Evolutionary conservation across 2,329 filamentous ascomycete genomes (phyloP).

Genomic region (Dryadomyces quercus-mongolicae): DNA sequence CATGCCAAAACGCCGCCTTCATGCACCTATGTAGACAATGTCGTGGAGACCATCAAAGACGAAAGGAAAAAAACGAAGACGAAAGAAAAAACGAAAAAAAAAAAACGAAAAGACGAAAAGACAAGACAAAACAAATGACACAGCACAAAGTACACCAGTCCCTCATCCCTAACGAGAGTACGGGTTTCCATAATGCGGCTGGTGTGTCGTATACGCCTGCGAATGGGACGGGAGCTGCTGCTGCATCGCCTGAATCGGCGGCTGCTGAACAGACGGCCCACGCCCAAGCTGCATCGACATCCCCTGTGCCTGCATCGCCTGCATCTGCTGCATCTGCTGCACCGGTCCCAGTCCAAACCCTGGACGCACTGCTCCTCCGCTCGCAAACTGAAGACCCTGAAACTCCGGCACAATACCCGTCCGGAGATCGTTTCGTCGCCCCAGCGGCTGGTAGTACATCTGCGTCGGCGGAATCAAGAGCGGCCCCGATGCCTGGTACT

Average conservation of each 20-base stretch:
- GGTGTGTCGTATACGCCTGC: conserved; percentile 3
- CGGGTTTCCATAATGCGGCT: neutral
- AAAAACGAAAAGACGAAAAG: neutral
- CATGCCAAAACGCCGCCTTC: neutral
- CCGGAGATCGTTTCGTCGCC: conserved; percentile 54
- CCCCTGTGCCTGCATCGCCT: neutral
- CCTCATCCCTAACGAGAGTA: neutral
- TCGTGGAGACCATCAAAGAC: neutral
- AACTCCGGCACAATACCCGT: conserved; percentile 61
- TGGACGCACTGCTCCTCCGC: conserved; percentile 1
- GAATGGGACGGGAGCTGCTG: neutral
- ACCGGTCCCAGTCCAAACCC: conserved; percentile 6
- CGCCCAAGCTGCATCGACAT: conserved; percentile 2
- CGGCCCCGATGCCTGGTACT: conserved; percentile 44
- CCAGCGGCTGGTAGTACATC: conserved; percentile 75
- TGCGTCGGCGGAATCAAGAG: conserved; percentile 45
- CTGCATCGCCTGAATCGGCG: neutral
- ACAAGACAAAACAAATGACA: neutral
- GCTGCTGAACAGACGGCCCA: neutral
- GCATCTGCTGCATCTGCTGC: conserved; percentile 1
- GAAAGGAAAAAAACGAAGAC: neutral
- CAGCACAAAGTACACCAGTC: no score
- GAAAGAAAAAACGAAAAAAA: neutral
- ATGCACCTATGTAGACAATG: neutral
- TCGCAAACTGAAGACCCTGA: conserved; percentile 3